These are phyloP conservation scores for Adansonia digitata DNA, from an alignment of 345 rosid species.

Conservation along the genomic window DNA sequence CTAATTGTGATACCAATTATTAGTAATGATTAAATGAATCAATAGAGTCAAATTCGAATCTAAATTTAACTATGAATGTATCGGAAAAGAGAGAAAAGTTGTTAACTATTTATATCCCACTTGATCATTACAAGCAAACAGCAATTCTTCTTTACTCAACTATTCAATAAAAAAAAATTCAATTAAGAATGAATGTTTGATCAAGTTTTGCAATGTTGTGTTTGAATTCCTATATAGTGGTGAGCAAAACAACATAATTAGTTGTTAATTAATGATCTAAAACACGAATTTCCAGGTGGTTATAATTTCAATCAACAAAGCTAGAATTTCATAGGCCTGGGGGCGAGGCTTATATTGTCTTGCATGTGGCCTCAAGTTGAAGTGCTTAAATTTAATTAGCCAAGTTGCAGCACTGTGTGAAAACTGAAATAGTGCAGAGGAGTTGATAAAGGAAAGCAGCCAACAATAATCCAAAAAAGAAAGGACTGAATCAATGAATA, in stretches of 20 bases:
- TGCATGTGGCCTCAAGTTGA: slow-evolving; percentile 7
- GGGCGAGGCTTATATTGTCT: not conserved
- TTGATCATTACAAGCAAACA: no score
- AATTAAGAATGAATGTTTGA: no score
- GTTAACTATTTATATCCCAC: no score
- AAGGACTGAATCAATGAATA: slow-evolving; percentile 2
- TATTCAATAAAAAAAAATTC: no score
- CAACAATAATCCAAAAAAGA: slow-evolving; percentile 5
- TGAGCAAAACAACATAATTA: not conserved
- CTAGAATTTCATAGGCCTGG: not conserved
- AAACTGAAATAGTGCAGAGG: not conserved
- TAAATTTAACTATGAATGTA: no score
- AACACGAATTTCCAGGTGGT: not conserved
- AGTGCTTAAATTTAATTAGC: not conserved
- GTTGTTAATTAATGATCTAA: not conserved
- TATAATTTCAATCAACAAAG: not conserved
- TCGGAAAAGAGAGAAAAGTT: no score
- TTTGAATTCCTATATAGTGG: not conserved
- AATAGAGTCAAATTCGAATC: no score
- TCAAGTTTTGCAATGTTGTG: no score
- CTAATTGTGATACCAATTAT: no score
- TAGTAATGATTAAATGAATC: no score
- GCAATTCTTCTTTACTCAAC: no score
- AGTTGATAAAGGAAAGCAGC: not conserved
- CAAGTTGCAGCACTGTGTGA: slow-evolving; percentile 9